phyloP scores from a whole-genome alignment of 331 rosid genomes.

The Arachis monticola region DNA sequence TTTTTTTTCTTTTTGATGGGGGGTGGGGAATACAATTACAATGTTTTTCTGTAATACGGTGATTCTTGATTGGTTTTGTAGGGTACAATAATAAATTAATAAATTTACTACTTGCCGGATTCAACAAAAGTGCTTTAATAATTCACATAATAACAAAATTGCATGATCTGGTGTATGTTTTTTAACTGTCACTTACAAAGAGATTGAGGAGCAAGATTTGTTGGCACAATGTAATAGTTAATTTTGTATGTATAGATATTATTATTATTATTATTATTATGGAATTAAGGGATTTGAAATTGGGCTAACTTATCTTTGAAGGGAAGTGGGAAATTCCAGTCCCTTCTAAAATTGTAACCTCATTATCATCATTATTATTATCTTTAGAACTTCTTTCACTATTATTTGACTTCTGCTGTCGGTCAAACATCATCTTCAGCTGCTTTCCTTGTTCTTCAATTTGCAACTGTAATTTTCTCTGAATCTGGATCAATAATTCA shows the following conservation, averaged over 20 bases:
- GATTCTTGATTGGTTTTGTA: no score
- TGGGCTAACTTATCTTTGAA: conserved; percentile 54
- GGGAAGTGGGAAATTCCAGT: conserved; percentile 45
- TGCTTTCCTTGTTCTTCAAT: conserved; percentile 59
- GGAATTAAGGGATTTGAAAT: background rate
- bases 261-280: no score
- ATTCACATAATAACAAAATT: conserved; percentile 31
- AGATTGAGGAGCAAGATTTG: conserved; percentile 2
- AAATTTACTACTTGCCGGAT: background rate
- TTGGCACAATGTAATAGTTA: conserved; percentile 32
- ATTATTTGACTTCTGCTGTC: conserved; percentile 39
- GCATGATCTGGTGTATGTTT: conserved; percentile 16
- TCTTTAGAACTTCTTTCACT: conserved; percentile 24
- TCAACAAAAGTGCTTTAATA: conserved; percentile 3
- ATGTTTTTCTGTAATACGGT: no score
- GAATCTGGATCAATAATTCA: conserved; percentile 46
- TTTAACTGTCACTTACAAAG: conserved; percentile 1
- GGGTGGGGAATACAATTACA: no score
- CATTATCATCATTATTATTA: background rate
- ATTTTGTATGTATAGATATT: background rate
- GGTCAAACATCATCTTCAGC: conserved; percentile 51
- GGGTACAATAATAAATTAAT: no score
- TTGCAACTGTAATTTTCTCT: conserved; percentile 52
- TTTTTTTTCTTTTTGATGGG: no score
- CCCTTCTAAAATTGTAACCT: conserved; percentile 40